These are phyloP conservation scores for Talaromyces sp. DNA, from an alignment of 2,329 filamentous ascomycete genomes.

Conservation along the genomic window DNA sequence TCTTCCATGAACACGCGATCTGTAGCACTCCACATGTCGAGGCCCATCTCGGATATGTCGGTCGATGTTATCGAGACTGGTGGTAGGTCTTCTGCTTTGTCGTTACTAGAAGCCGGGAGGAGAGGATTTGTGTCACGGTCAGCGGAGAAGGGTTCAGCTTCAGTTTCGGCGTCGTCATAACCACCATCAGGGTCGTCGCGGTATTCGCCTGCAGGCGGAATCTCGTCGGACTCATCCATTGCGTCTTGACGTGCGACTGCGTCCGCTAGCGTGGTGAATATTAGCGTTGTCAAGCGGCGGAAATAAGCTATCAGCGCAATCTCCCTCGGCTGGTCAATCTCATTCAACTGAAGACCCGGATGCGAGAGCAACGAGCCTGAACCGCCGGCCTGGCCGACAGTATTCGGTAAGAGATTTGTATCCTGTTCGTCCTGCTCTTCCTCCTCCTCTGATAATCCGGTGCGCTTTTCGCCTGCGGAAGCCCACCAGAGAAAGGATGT, in stretches of 20 bases:
- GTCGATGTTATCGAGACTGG: slow-evolving; percentile 39
- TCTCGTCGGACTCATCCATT: slow-evolving; percentile 18
- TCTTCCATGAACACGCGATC: slow-evolving; percentile 47
- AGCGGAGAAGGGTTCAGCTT: slow-evolving; percentile 20
- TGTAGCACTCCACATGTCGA: slow-evolving; percentile 48
- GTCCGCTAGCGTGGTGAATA: slow-evolving; percentile 44
- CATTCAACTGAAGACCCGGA: slow-evolving; percentile 27
- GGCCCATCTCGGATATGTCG: slow-evolving; percentile 48
- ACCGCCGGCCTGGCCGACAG: slow-evolving; percentile 18
- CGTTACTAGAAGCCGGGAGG: slow-evolving; percentile 17
- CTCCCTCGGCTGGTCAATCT: slow-evolving; percentile 40
- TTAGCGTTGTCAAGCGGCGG: slow-evolving; percentile 46
- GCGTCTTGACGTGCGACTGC: slow-evolving; percentile 42
- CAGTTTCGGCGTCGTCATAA: slow-evolving; percentile 16
- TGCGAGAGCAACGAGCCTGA: slow-evolving; percentile 25
- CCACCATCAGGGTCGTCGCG: slow-evolving; percentile 21
- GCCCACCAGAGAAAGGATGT: slow-evolving; percentile 66
- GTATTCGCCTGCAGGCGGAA: slow-evolving; percentile 18
- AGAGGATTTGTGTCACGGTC: slow-evolving; percentile 30
- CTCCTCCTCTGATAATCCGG: slow-evolving; percentile 53
- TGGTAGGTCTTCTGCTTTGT: slow-evolving; percentile 10
- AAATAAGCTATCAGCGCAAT: slow-evolving; percentile 50
- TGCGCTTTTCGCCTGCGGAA: slow-evolving; percentile 59
- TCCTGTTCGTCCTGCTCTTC: slow-evolving; percentile 48
- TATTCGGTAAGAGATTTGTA: slow-evolving; percentile 36